These are phyloP conservation scores for Neoscytalidium dimidiatum DNA, from an alignment of 2,329 filamentous ascomycete species.

Conservation along the genomic window DNA sequence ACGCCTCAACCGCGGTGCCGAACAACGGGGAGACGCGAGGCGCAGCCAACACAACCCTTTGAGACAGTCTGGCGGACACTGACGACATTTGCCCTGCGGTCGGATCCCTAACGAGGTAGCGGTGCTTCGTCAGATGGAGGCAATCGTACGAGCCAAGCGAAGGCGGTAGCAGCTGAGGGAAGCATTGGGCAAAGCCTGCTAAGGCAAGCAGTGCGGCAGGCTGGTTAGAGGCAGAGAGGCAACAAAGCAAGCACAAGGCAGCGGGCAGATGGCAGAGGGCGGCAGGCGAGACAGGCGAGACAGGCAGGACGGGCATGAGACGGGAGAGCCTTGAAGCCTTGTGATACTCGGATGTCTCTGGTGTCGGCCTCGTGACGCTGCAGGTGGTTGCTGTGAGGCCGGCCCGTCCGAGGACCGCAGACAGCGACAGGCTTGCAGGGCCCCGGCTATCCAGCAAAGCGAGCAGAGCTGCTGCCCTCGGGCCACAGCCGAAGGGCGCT, in stretches of 20 bases:
- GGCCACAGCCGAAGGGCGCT: background rate
- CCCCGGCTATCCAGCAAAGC: background rate
- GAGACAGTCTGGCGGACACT: background rate
- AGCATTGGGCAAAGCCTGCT: background rate
- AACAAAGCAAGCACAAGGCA: background rate
- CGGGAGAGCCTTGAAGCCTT: background rate
- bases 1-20: background rate
- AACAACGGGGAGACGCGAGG: background rate
- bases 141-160: background rate
- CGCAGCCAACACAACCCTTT: background rate
- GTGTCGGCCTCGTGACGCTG: background rate
- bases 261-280: background rate
- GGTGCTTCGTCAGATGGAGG: background rate
- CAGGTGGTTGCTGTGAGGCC: background rate
- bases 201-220: background rate
- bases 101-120: background rate
- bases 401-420: background rate
- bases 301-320: conserved; percentile 1
- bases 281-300: background rate
- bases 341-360: conserved; percentile 3
- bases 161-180: background rate
- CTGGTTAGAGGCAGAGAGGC: background rate
- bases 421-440: background rate
- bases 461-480: too few relatives aligned
- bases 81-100: background rate